Conservation (phyloP, 1,139 yeast species). For the Torulaspora pretoriensis region DNA sequence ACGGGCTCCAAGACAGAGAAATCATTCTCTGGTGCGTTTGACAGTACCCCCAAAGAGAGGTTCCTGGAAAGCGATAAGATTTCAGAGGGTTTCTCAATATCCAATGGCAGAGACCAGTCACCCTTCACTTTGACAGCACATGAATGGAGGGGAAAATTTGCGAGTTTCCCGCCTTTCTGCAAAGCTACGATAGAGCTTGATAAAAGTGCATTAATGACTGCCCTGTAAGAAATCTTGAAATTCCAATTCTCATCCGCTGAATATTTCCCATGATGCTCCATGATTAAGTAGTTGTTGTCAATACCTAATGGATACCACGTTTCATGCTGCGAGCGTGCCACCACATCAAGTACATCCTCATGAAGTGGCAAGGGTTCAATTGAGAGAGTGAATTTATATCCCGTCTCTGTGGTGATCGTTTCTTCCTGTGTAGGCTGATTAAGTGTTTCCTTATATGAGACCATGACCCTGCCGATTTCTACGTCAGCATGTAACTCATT, state of each 20-base stretch:
- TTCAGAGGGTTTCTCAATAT: constrained; percentile 25
- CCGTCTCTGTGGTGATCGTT: constrained; percentile 30
- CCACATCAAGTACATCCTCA: constrained; percentile 39
- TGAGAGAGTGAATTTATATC: constrained; percentile 37
- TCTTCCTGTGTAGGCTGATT: constrained; percentile 21
- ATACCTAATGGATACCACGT: constrained; percentile 41
- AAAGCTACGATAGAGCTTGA: constrained; percentile 68
- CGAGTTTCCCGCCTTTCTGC: constrained; percentile 71
- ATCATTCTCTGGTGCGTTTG: constrained; percentile 17
- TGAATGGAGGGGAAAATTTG: constrained; percentile 35
- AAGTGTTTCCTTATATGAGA: constrained; percentile 80
- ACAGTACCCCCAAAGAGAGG: constrained; percentile 17
- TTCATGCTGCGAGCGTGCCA: constrained; percentile 35
- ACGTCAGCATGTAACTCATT: constrained; percentile 80
- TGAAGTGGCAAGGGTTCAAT: constrained; percentile 42
- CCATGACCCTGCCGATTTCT: constrained; percentile 75
- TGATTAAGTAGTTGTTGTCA: constrained; percentile 37
- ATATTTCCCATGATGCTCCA: constrained; percentile 33
- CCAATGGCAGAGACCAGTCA: constrained; percentile 31
- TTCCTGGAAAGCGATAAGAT: constrained; percentile 25
- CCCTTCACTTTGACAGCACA: constrained; percentile 29
- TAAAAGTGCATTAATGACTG: constrained; percentile 49
- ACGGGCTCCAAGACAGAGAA: constrained; percentile 76
- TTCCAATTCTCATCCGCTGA: constrained; percentile 44
- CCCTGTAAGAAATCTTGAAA: constrained; percentile 44